Base-by-base conservation (phyloP, 768 basidiomycete genomes). In the Serendipita indica region DNA sequence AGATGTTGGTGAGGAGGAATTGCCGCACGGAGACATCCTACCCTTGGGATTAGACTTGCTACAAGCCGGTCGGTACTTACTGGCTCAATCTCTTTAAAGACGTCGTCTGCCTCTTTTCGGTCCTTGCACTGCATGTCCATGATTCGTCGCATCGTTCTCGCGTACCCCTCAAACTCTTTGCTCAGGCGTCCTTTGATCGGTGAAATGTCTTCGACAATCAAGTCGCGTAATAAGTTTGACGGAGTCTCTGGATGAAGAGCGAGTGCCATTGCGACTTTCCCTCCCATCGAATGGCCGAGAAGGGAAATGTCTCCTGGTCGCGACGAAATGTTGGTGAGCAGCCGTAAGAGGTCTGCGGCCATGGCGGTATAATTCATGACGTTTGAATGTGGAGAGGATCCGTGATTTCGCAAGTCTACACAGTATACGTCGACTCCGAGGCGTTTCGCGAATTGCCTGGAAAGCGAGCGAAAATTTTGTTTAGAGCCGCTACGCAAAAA, bases 281-380 rank as follows among this genome's bases (percentile, higher is more conserved):
- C 90, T 56, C 90, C 90, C 88, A 94, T 92, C 2, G 90, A 93
- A 67, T 94, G 92, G 0, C 92, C 92, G 2, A 94, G 72, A 3
- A 96, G 74, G 2, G 86, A 79, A 16, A 92, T 76, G 16, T 84
- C 49, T 72, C 2, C 72, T 33, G 4, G 63, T 28, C 7, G 18
- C 25, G 14, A 49, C n/a, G 10, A 45, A 59, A 59, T 59, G 20
- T 27, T 27, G 18, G 43, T 58, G 27, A 70, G 61, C 10, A 91
- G 89, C 43, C 78, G 72, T 1, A 82, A 69, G 12, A 94, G 78
- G 64, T 96, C 92, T 3, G 71, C 70, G 0, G 88, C 89, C 88
- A 94, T 87, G 34, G 82, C 76, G 7, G 71, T 67, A 67, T 94
- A 93, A 13, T 78, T 81, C 77, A 87, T 86, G 0, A 84, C 82